Evolutionary conservation across 257 asterid genomes (phyloP), one percentile per base, ranked within the genome.

Genomic region (Leonotis leonurus): DNA sequence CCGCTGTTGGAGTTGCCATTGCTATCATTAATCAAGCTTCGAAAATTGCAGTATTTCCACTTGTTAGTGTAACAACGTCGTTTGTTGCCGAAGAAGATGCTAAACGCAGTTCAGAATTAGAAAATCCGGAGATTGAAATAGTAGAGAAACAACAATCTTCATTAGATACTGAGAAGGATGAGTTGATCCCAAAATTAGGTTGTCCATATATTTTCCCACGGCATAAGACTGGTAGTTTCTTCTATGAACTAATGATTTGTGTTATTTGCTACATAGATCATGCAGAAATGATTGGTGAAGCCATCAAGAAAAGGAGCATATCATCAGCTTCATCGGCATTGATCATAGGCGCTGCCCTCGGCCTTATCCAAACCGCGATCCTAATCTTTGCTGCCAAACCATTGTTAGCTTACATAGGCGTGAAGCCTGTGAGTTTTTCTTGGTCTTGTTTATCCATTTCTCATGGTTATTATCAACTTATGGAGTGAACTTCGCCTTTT

Each of bases 21-120:
- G 86, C 84, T 21, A 17, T 83, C 9, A 55, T 83, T n/a, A 83
- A 83, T 68, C 89, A 80, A 77, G 82, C 70, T 36, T 77, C 86
- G 21, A 83, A 75, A 68, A 55, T 83, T 43, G 81, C 89, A 13
- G 78, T 83, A 33, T 75, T 83, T 66, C 89, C 89, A n/a, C 84
- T 83, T 11, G 86, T 80, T 40, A 83, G 86, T 35, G 65, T 83
- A 8, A 83, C 84, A 13, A 83, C 89, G 35, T 83, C 89, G n/a
- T 75, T 77, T 66, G 89, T 83, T 33, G 89, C 89, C 21, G 89
- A 80, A 68, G 89, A 83, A 71, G 86, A 83, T 37, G 77, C 77
- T 54, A 52, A 60, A 25, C 61, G 45, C 55, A 65, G 67, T 62
- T 60, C 56, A 11, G 1, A 39, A 5, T 48, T 10, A 8, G 73